phyloP scores from a whole-genome alignment of 2,329 filamentous ascomycete genomes.

The Alternaria sp. region DNA sequence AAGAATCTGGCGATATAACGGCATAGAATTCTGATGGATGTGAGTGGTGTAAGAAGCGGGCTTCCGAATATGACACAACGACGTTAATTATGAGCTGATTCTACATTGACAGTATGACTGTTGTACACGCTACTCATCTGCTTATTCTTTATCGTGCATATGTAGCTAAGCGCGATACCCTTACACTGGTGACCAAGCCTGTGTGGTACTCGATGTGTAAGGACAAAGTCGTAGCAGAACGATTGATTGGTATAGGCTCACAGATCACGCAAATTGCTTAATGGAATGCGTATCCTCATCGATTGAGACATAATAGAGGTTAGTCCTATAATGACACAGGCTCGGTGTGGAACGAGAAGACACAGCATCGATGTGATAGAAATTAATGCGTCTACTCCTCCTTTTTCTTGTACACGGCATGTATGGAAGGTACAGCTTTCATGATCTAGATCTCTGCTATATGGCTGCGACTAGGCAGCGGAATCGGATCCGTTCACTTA shows the following conservation, averaged over 20 bases:
- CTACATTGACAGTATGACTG: neutral
- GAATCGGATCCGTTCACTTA: too few species aligned
- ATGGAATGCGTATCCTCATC: neutral
- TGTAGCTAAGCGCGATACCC: neutral
- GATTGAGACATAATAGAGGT: neutral
- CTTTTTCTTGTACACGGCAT: neutral
- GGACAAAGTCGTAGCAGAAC: neutral
- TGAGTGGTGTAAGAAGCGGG: too few species aligned
- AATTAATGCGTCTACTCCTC: too few species aligned
- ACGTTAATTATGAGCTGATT: neutral
- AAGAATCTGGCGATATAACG: neutral
- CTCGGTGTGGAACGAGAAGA: neutral
- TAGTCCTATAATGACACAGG: neutral
- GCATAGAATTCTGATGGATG: too few species aligned
- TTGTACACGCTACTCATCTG: neutral
- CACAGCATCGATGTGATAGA: too few species aligned
- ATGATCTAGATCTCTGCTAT: neutral
- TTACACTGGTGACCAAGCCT: neutral
- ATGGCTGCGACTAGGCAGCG: too few species aligned
- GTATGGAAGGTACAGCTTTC: neutral
- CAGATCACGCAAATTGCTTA: neutral
- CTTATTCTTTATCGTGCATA: neutral
- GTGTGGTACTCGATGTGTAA: neutral
- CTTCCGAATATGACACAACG: neutral
- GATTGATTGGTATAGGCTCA: neutral